Conservation (phyloP, 208 protist species). For the Crithidia bombi region DNA sequence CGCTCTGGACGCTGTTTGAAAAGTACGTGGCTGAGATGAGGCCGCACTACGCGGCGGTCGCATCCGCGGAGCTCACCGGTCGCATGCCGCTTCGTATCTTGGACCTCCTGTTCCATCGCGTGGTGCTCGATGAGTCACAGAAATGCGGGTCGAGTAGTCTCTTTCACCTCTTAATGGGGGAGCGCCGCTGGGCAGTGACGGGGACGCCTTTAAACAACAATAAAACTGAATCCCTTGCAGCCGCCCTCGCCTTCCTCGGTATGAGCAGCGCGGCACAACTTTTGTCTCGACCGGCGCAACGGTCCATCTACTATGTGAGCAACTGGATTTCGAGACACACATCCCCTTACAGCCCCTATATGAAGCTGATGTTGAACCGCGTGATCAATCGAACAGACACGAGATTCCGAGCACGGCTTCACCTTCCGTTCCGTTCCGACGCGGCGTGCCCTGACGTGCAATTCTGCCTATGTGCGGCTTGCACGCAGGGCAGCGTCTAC, state of each 20-base stretch:
- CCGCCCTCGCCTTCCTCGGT: slow-evolving; percentile 36
- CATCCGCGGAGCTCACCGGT: slow-evolving; percentile 13
- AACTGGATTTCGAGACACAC: slow-evolving; percentile 6
- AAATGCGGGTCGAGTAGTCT: slow-evolving; percentile 38
- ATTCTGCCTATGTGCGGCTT: slow-evolving; percentile 20
- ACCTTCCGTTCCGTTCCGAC: background rate
- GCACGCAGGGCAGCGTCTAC: slow-evolving; percentile 18
- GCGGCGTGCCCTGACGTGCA: background rate
- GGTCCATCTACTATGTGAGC: background rate
- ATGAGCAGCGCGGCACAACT: slow-evolving; percentile 18
- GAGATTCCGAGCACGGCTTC: background rate
- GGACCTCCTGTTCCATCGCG: slow-evolving; percentile 53
- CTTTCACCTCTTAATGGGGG: slow-evolving; percentile 41
- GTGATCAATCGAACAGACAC: background rate
- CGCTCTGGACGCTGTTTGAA: slow-evolving; percentile 19
- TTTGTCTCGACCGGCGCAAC: background rate
- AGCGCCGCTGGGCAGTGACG: slow-evolving; percentile 56
- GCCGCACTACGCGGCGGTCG: slow-evolving; percentile 19
- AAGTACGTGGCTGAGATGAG: slow-evolving; percentile 17
- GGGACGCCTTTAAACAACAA: slow-evolving; percentile 68
- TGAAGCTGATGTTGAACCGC: background rate
- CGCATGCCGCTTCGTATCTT: slow-evolving; percentile 30
- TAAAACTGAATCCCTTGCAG: slow-evolving; percentile 34
- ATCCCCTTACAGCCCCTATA: background rate
- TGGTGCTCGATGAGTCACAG: slow-evolving; percentile 68